phyloP scores from a whole-genome alignment of 2,329 filamentous ascomycete species.

The Cadophora gregata region DNA sequence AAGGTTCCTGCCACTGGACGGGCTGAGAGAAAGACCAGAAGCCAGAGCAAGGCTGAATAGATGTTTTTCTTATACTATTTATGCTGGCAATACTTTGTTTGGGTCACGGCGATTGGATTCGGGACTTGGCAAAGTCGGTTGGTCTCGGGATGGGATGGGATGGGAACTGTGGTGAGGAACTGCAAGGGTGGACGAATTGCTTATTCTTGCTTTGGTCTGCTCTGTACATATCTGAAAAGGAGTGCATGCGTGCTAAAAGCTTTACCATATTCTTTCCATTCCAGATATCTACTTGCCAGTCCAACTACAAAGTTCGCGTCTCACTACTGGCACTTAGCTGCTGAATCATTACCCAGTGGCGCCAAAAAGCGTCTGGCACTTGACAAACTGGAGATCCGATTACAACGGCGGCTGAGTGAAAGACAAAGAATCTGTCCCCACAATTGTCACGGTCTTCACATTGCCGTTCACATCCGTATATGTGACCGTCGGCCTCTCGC shows the following conservation, averaged over 20 bases:
- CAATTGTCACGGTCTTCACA: background rate
- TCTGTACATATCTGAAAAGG: constrained; percentile 24
- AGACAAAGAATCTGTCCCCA: constrained; percentile 1
- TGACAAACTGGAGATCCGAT: background rate
- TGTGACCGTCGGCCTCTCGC: background rate
- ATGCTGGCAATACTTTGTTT: constrained; percentile 16
- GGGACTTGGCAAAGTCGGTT: constrained; percentile 23
- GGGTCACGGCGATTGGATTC: constrained; percentile 19
- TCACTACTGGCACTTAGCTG: background rate
- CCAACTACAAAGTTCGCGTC: background rate
- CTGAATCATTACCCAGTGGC: background rate
- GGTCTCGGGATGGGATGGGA: constrained; percentile 5
- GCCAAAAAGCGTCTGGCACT: background rate
- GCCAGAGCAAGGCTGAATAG: constrained; percentile 35
- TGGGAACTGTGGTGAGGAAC: constrained; percentile 4
- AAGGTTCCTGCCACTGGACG: constrained; percentile 38
- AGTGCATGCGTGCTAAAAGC: constrained; percentile 18
- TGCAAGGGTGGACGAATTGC: constrained; percentile 1
- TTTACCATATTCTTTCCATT: background rate
- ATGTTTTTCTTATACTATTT: constrained; percentile 13
- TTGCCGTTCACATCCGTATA: background rate
- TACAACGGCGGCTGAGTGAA: background rate
- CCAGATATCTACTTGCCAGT: background rate
- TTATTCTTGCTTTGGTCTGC: constrained; percentile 19
- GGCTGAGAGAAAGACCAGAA: constrained; percentile 41